A percentile compares a stretch with the other conserved stretches of the same genome.
These are phyloP conservation scores for Rhizopus sp. DNA, from an alignment of 371 early-diverging fungal genomes.

Conservation along the genomic window DNA sequence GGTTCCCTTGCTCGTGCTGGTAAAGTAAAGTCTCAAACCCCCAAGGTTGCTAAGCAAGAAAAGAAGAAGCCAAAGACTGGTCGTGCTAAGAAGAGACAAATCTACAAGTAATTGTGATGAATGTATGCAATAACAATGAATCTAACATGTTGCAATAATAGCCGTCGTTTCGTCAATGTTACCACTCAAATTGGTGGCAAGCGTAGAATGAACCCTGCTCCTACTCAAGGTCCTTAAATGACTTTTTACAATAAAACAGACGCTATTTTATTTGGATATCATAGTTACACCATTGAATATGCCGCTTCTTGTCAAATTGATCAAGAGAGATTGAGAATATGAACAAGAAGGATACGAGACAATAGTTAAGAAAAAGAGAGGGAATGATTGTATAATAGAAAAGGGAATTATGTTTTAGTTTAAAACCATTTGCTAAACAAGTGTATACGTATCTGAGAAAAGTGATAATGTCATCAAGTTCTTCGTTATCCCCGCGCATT, in stretches of 20 bases:
- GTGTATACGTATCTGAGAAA: too few relatives aligned
- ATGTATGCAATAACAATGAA: too few relatives aligned
- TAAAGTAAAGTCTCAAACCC: conserved; percentile 99
- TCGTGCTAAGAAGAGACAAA: conserved; percentile 97
- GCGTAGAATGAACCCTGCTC: conserved; percentile 83
- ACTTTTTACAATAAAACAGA: conserved; percentile 6
- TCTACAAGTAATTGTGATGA: conserved; percentile 60
- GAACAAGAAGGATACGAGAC: not conserved
- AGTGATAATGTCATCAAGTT: too few relatives aligned
- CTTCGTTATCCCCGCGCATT: too few relatives aligned
- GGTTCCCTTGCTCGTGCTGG: conserved; percentile 99
- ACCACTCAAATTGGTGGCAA: conserved; percentile 85
- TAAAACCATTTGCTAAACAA: not conserved
- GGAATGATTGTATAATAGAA: not conserved
- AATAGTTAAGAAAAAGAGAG: not conserved
- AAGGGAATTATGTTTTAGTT: not conserved
- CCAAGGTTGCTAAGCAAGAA: conserved; percentile 98
- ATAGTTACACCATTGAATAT: too few relatives aligned
- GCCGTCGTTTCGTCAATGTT: conserved; percentile 95
- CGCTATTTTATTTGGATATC: not conserved
- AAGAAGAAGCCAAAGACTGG: conserved; percentile 93
- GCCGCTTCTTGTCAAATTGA: too few relatives aligned
- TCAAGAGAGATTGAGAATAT: too few relatives aligned
- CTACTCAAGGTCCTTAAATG: conserved; percentile 56
- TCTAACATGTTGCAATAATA: conserved; percentile 8